These are phyloP conservation scores for Fusarium transvaalense DNA, from an alignment of 2,329 filamentous ascomycete species.

Conservation along the genomic window DNA sequence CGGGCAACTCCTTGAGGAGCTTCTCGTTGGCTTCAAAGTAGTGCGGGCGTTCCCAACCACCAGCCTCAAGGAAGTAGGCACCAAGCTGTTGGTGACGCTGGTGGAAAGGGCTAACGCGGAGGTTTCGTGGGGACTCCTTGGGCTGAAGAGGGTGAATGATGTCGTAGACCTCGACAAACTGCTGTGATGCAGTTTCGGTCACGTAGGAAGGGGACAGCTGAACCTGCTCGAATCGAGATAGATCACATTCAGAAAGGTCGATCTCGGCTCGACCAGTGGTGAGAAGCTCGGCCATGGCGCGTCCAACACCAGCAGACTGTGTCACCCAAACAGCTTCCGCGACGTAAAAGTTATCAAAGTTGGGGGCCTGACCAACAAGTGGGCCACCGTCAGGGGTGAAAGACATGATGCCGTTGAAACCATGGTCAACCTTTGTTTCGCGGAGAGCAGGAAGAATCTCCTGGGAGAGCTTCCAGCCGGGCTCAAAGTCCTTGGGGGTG, in stretches of 20 bases:
- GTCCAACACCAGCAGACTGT: constrained; percentile 72
- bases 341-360: constrained; percentile 71
- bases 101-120: constrained; percentile 71
- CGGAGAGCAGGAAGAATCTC: constrained; percentile 66
- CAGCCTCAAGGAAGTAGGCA: constrained; percentile 69
- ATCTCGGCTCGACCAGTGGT: constrained; percentile 67
- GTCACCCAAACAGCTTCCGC: constrained; percentile 77
- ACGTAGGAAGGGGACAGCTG: constrained; percentile 69
- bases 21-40: constrained; percentile 70
- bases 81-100: constrained; percentile 66
- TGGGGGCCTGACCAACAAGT: constrained; percentile 68
- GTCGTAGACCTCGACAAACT: constrained; percentile 74
- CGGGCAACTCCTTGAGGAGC: constrained; percentile 64
- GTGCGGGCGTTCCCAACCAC: constrained; percentile 72
- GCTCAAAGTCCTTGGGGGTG: constrained; percentile 69
- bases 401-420: constrained; percentile 75
- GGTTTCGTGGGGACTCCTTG: constrained; percentile 66
- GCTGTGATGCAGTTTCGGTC: constrained; percentile 69
- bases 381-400: constrained; percentile 74
- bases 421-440: constrained; percentile 65
- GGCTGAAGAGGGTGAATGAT: constrained; percentile 72
- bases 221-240: constrained; percentile 71
- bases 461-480: constrained; percentile 69
- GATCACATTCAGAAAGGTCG: constrained; percentile 70
- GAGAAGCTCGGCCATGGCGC: constrained; percentile 69